A percentile compares a stretch with the other conserved stretches of the same genome.
Evolutionary conservation across 345 rosid genomes (phyloP).

Genomic region (Carallia brachiata): DNA sequence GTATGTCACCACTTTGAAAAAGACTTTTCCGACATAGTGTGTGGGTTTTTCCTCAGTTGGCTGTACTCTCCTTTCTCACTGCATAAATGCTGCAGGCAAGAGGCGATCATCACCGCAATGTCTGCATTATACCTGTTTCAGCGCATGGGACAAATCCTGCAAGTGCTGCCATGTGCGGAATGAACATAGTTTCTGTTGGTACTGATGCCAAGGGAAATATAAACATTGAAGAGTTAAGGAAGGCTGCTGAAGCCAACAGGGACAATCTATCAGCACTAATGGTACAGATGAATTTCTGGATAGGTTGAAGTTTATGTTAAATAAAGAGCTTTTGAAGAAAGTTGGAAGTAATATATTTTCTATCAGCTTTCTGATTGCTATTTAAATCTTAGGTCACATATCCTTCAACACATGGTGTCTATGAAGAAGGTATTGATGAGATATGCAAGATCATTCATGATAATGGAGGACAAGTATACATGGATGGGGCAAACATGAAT

Average conservation of each 20-base stretch:
- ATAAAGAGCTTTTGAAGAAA: not conserved
- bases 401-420: conserved; percentile 97
- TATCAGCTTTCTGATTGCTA: conserved; percentile 4
- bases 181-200: conserved; percentile 94
- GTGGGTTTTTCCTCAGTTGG: not conserved
- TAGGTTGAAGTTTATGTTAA: not conserved
- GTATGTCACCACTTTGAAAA: no score
- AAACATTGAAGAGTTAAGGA: conserved; percentile 78
- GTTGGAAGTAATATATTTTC: conserved; percentile 2
- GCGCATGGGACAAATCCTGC: conserved; percentile 99
- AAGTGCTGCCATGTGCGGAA: conserved; percentile 99
- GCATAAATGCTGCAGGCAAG: conserved; percentile 57
- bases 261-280: conserved; percentile 90
- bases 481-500: conserved; percentile 99
- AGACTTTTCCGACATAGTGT: not conserved
- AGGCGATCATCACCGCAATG: conserved; percentile 94
- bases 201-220: conserved; percentile 98
- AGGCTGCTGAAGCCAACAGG: conserved; percentile 88
- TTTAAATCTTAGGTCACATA: conserved; percentile 67
- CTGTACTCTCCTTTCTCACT: not conserved
- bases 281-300: conserved; percentile 34
- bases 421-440: conserved; percentile 95
- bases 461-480: conserved; percentile 98
- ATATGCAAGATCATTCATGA: conserved; percentile 90
- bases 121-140: conserved; percentile 97